Conservation (phyloP, 208 protist genomes). For the Acanthamoeba polyphaga region DNA sequence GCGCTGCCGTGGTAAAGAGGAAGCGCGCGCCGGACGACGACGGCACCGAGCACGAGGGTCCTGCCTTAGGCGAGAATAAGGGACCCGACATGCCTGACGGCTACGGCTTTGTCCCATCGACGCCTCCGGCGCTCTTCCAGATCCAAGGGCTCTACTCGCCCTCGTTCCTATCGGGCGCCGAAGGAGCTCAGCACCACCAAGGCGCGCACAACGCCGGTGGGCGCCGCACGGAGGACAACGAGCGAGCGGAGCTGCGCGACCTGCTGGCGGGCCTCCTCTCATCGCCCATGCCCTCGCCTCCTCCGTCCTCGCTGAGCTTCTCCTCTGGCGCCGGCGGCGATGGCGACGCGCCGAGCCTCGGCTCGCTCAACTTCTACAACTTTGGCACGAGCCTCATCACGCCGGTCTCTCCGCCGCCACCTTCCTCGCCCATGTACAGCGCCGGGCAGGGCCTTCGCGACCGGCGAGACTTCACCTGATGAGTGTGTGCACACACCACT, state of each 20-base stretch:
- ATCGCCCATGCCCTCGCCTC: conserved; percentile 40
- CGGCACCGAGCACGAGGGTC: not conserved
- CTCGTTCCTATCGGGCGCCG: not conserved
- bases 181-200: not conserved
- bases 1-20: not conserved
- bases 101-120: not conserved
- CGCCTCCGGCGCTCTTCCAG: not conserved
- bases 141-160: not conserved
- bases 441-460: not conserved
- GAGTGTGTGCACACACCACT: not conserved
- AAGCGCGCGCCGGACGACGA: not conserved
- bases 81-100: not conserved
- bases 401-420: not conserved
- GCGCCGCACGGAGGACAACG: not conserved
- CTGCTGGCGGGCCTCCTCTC: conserved; percentile 20
- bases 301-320: not conserved
- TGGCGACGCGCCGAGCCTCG: no score
- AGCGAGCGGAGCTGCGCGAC: not conserved
- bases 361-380: not conserved
- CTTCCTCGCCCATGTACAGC: conserved; percentile 5
- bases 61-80: not conserved
- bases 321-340: not conserved
- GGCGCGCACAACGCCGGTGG: not conserved
- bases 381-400: not conserved
- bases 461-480: not conserved